Evolutionary conservation across 2,329 filamentous ascomycete species (phyloP).

Genomic region (Pseudocercospora vitis): DNA sequence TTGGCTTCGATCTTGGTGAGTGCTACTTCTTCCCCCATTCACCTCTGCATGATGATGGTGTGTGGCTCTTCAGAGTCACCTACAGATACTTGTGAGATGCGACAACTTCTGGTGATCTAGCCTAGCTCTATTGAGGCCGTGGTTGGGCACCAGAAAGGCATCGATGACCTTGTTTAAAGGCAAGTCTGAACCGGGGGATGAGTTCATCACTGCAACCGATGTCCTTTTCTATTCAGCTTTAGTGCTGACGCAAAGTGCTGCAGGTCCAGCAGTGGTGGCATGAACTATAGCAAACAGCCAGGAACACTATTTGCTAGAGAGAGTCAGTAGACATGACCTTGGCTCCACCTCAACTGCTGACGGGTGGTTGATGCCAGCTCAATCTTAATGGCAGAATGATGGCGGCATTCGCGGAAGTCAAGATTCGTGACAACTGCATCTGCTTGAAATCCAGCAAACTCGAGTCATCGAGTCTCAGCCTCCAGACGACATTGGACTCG

Average conservation of each 20-base stretch:
- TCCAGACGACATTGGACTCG: neutral
- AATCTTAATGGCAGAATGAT: neutral
- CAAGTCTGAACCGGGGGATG: too few species aligned
- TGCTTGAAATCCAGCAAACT: neutral
- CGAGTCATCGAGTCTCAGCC: neutral
- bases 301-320: too few species aligned
- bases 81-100: slow-evolving; percentile 37
- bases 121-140: slow-evolving; percentile 26
- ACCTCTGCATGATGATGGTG: slow-evolving; percentile 29
- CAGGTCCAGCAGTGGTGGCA: too few species aligned
- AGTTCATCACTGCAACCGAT: too few species aligned
- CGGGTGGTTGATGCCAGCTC: neutral
- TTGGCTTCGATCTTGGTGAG: neutral
- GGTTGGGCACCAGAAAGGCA: slow-evolving; percentile 27
- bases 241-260: neutral
- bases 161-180: slow-evolving; percentile 34
- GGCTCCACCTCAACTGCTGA: too few species aligned
- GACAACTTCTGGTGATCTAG: slow-evolving; percentile 23
- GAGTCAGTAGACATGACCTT: too few species aligned
- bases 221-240: too few species aligned
- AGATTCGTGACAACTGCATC: neutral
- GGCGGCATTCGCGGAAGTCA: neutral
- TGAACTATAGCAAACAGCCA: too few species aligned
- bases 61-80: slow-evolving; percentile 21
- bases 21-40: neutral